Evolutionary conservation across 345 rosid genomes (phyloP).

Genomic region (Hibiscus trionum): DNA sequence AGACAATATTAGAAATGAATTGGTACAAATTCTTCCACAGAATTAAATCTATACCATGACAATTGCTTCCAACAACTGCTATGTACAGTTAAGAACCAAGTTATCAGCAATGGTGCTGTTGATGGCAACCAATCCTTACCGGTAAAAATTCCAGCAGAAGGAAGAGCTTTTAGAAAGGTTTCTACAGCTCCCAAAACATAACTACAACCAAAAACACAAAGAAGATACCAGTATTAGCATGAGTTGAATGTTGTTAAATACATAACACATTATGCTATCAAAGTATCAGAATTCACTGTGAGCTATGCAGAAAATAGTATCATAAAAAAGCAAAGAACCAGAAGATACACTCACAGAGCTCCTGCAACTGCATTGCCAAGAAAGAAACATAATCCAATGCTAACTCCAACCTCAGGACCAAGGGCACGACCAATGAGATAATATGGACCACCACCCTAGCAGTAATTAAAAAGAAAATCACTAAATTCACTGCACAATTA

Average conservation of each 20-base stretch:
- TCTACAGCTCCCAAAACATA: constrained; percentile 99
- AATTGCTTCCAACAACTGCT: not conserved
- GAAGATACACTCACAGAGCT: constrained; percentile 75
- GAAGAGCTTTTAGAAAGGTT: constrained; percentile 91
- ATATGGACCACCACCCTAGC: constrained; percentile 96
- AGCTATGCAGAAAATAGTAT: not conserved
- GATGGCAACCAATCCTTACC: constrained; percentile 37
- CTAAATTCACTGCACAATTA: constrained; percentile 1
- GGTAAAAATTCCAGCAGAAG: constrained; percentile 91
- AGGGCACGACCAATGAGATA: constrained; percentile 99
- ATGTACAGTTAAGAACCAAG: not conserved
- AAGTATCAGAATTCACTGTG: not conserved
- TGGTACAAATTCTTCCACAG: not conserved
- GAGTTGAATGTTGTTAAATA: not conserved
- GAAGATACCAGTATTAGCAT: not conserved
- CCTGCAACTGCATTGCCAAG: constrained; percentile 99
- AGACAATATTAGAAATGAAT: constrained; percentile 11
- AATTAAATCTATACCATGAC: not conserved
- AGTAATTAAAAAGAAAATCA: constrained; percentile 15
- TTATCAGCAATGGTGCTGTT: not conserved
- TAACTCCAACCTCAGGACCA: constrained; percentile 99
- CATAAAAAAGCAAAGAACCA: constrained; percentile 5
- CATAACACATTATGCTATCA: constrained; percentile 2
- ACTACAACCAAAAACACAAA: constrained; percentile 30
- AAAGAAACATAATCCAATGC: constrained; percentile 98